These are phyloP conservation scores for Exidia glandulosa DNA, from an alignment of 768 basidiomycete species.

Conservation along the genomic window DNA sequence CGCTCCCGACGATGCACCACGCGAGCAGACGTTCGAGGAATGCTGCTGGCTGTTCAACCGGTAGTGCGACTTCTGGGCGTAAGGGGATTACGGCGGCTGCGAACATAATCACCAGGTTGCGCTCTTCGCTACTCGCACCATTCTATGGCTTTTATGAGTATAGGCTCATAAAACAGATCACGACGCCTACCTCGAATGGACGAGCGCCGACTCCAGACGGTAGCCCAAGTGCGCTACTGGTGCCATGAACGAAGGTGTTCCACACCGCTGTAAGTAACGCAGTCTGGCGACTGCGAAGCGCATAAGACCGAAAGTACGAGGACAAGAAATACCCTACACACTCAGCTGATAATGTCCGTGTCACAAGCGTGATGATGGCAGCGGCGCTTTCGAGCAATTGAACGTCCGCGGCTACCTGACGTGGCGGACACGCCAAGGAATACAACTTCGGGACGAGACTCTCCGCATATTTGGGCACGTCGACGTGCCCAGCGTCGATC, in stretches of 20 bases:
- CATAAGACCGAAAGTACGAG: slow-evolving; percentile 1
- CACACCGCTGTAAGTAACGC: slow-evolving; percentile 40
- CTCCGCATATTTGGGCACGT: slow-evolving; percentile 75
- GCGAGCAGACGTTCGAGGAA: slow-evolving; percentile 45
- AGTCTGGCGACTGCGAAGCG: slow-evolving; percentile 48
- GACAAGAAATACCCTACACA: slow-evolving; percentile 30
- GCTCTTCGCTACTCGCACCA: slow-evolving; percentile 35
- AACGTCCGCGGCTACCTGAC: slow-evolving; percentile 23
- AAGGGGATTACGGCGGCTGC: slow-evolving; percentile 54
- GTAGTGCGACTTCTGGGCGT: slow-evolving; percentile 49
- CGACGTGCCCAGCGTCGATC: slow-evolving; percentile 40
- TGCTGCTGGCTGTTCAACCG: slow-evolving; percentile 33
- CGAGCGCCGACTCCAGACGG: slow-evolving; percentile 27
- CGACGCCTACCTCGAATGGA: slow-evolving; percentile 40
- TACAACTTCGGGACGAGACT: slow-evolving; percentile 61
- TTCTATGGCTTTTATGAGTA: slow-evolving; percentile 23
- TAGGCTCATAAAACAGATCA: slow-evolving; percentile 4
- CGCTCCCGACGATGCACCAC: slow-evolving; percentile 48
- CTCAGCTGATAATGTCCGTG: slow-evolving; percentile 52
- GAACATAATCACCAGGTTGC: slow-evolving; percentile 57
- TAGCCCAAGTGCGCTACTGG: slow-evolving; percentile 38
- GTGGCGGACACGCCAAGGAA: slow-evolving; percentile 17
- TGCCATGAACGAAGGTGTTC: slow-evolving; percentile 44
- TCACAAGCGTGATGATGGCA: slow-evolving; percentile 54
- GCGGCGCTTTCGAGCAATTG: slow-evolving; percentile 53